Conservation (phyloP, 164 flowering plant species). For the Umbilicus rupestris region DNA sequence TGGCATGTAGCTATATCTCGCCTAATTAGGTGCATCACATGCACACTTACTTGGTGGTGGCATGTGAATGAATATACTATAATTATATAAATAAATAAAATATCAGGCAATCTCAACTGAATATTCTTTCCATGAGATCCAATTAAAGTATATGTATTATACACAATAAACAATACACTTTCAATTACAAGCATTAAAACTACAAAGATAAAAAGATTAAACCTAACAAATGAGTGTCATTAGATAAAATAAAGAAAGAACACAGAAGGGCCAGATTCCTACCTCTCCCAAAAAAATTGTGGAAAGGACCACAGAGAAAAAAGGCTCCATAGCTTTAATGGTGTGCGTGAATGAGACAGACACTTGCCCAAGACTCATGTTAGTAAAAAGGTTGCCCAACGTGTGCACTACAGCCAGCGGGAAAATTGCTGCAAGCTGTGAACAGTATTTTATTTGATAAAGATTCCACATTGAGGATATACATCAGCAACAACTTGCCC, state of each 20-base stretch:
- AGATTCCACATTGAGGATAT: conserved; percentile 7
- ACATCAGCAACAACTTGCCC: neutral
- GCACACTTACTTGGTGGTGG: neutral
- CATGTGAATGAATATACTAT: neutral
- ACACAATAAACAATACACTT: neutral
- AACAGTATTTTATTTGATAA: conserved; percentile 6
- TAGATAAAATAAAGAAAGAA: neutral
- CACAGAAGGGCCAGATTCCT: conserved; percentile 7
- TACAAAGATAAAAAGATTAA: neutral
- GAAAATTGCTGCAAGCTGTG: conserved; percentile 65
- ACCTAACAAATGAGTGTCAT: neutral
- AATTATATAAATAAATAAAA: neutral
- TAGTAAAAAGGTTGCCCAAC: conserved; percentile 89
- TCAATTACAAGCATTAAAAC: neutral
- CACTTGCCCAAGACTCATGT: conserved; percentile 98
- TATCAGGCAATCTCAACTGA: neutral
- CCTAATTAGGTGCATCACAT: neutral
- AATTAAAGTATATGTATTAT: neutral
- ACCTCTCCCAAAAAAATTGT: conserved; percentile 96
- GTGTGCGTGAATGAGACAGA: conserved; percentile 98
- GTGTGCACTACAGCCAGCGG: conserved; percentile 86
- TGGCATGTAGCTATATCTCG: neutral
- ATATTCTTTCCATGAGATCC: neutral
- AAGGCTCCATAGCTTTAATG: conserved; percentile 96
- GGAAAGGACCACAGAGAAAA: conserved; percentile 89